Percentiles rank a stretch among this genome's conserved stretches.
Evolutionary conservation across 257 asterid species (phyloP).

Genomic region (Henckelia pumila): DNA sequence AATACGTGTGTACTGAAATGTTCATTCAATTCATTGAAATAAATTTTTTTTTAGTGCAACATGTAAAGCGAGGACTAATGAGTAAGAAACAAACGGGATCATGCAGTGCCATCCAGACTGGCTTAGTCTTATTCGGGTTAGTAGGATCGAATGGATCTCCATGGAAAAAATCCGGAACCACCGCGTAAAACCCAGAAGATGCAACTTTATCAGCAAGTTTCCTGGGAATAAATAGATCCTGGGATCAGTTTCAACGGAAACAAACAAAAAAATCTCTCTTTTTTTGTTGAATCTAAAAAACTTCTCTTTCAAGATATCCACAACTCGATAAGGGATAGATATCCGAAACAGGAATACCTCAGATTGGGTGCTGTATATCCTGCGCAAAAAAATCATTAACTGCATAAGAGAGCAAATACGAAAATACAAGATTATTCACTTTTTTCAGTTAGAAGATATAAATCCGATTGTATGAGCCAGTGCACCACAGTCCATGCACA

Average conservation of each 20-base stretch:
- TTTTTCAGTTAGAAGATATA: too few species aligned
- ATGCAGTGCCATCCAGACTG: constrained; percentile 46
- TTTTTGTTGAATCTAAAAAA: too few species aligned
- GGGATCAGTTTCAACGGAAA: constrained; percentile 7
- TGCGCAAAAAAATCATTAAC: constrained; percentile 15
- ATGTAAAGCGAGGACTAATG: neutral
- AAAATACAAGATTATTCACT: too few species aligned
- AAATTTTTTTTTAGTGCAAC: neutral
- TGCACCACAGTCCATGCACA: too few species aligned
- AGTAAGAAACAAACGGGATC: constrained; percentile 41
- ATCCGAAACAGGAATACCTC: constrained; percentile 29
- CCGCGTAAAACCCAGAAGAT: constrained; percentile 54
- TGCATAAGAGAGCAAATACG: too few species aligned
- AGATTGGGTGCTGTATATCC: constrained; percentile 43
- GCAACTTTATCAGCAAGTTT: constrained; percentile 69
- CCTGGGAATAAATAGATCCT: constrained; percentile 30
- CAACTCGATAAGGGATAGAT: neutral
- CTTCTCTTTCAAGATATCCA: neutral
- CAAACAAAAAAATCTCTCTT: neutral
- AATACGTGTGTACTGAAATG: too few species aligned
- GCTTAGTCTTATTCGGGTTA: constrained; percentile 31
- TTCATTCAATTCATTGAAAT: neutral
- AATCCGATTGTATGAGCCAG: too few species aligned
- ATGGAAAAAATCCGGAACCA: constrained; percentile 63
- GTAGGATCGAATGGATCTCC: constrained; percentile 52